A percentile compares a stretch with the other conserved stretches of the same genome.
Evolutionary conservation across 495 filamentous ascomycete species (phyloP).

Genomic region (Clavariopsis aquatica): DNA sequence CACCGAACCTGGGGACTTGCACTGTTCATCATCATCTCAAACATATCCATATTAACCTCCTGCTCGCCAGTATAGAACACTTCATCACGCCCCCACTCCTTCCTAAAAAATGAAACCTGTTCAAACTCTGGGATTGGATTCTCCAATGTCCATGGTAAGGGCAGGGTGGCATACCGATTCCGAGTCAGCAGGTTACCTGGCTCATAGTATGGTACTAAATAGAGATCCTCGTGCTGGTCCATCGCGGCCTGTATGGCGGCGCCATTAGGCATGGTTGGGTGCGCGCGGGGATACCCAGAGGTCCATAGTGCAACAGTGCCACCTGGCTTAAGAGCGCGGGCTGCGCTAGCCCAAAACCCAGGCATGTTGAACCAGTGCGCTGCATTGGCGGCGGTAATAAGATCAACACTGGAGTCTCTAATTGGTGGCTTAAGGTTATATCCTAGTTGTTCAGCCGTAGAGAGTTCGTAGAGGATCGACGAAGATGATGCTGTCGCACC

Average conservation of each 20-base stretch:
- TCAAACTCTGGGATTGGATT: slow-evolving; percentile 48
- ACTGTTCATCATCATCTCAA: slow-evolving; percentile 47
- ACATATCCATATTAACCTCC: slow-evolving; percentile 37
- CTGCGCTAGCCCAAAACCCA: slow-evolving; percentile 61
- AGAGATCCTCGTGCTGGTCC: slow-evolving; percentile 41
- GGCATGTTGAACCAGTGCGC: slow-evolving; percentile 65
- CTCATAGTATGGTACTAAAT: slow-evolving; percentile 44
- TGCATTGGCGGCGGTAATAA: slow-evolving; percentile 55
- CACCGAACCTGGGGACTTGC: slow-evolving; percentile 52
- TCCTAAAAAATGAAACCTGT: slow-evolving; percentile 45
- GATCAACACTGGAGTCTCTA: slow-evolving; percentile 49
- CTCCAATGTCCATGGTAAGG: slow-evolving; percentile 54
- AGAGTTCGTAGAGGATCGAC: slow-evolving; percentile 49
- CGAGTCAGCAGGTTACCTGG: slow-evolving; percentile 47
- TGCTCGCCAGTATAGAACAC: slow-evolving; percentile 34
- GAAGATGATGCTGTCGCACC: slow-evolving; percentile 39
- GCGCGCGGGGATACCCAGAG: slow-evolving; percentile 19
- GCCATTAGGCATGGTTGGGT: slow-evolving; percentile 43
- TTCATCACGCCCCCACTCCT: slow-evolving; percentile 49
- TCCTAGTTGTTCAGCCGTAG: slow-evolving; percentile 51
- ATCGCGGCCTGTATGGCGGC: slow-evolving; percentile 41
- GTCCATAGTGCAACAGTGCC: slow-evolving; percentile 61
- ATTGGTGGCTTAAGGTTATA: slow-evolving; percentile 11
- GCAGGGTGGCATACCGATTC: slow-evolving; percentile 48
- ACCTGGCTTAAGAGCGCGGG: slow-evolving; percentile 56